Evolutionary conservation across 2,329 filamentous ascomycete genomes (phyloP).

Genomic region (Hymenoscyphus repandus): DNA sequence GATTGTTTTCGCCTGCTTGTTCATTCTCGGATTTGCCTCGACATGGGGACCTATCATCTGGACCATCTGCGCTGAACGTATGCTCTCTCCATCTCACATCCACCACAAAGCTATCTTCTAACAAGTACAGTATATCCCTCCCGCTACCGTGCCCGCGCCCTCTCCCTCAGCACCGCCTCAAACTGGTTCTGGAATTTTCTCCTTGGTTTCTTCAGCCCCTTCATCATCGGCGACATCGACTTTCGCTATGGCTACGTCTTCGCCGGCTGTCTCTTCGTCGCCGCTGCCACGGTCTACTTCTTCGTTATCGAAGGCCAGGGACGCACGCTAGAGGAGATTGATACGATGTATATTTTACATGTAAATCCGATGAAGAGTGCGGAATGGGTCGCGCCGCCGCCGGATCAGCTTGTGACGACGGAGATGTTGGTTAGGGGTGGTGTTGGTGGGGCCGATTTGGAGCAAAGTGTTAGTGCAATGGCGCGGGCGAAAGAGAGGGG

Average conservation of each 20-base stretch:
- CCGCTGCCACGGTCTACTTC: constrained; percentile 36
- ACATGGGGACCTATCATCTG: constrained; percentile 66
- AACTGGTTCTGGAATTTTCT: constrained; percentile 62
- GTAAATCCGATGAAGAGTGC: constrained; percentile 15
- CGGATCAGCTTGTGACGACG: constrained; percentile 15
- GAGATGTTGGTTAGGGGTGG: constrained; percentile 13
- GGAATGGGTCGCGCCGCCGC: constrained; percentile 15
- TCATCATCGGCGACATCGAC: constrained; percentile 63
- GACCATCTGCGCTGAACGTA: constrained; percentile 55
- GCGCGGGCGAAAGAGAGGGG: constrained; percentile 12
- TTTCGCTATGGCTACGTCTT: constrained; percentile 64
- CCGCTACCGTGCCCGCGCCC: constrained; percentile 52
- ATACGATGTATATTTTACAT: constrained; percentile 23
- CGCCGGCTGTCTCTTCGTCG: constrained; percentile 61
- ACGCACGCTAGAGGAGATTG: constrained; percentile 20
- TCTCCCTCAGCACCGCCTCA: constrained; percentile 53
- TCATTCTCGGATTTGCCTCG: constrained; percentile 63
- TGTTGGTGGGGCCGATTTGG: constrained; percentile 12
- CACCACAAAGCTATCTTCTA: neutral
- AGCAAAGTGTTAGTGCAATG: constrained; percentile 10
- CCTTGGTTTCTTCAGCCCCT: constrained; percentile 70
- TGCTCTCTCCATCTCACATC: neutral
- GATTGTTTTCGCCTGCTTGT: constrained; percentile 67
- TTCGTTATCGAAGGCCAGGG: constrained; percentile 42
- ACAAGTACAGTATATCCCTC: constrained; percentile 49